These are phyloP conservation scores for Lichtheimia ramosa DNA, from an alignment of 371 early-diverging fungal species.

Conservation along the genomic window DNA sequence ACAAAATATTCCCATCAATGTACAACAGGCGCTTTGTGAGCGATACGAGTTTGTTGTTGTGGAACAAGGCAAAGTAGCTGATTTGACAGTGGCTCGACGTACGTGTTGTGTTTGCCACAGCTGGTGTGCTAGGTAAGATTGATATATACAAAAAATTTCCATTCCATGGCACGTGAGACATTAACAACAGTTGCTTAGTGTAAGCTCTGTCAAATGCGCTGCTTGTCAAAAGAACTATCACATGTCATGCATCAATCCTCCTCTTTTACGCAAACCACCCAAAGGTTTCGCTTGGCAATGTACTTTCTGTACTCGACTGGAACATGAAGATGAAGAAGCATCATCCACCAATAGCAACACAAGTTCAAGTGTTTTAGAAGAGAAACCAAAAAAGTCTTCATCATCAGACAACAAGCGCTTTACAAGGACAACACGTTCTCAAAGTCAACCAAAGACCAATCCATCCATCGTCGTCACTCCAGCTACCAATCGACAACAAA, in stretches of 20 bases:
- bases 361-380: too few species aligned
- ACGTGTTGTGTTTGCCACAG: constrained; percentile 77
- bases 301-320: constrained; percentile 60
- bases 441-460: background rate
- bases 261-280: constrained; percentile 68
- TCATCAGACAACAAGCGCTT: background rate
- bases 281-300: constrained; percentile 87
- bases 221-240: constrained; percentile 74
- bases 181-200: constrained; percentile 17
- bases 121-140: constrained; percentile 70
- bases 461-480: background rate
- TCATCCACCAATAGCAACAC: too few species aligned
- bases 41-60: constrained; percentile 82
- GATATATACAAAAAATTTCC: constrained; percentile 1
- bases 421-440: constrained; percentile 4
- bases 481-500: background rate
- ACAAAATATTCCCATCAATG: constrained; percentile 76
- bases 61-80: constrained; percentile 77
- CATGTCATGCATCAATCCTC: constrained; percentile 78
- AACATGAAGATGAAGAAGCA: background rate
- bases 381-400: constrained; percentile 1
- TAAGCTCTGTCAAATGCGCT: constrained; percentile 65
- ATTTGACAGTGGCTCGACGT: constrained; percentile 69
- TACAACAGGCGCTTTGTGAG: constrained; percentile 62
- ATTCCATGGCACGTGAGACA: background rate